These are phyloP conservation scores for Botryobasidium botryosum DNA, from an alignment of 768 basidiomycete genomes.

Conservation along the genomic window DNA sequence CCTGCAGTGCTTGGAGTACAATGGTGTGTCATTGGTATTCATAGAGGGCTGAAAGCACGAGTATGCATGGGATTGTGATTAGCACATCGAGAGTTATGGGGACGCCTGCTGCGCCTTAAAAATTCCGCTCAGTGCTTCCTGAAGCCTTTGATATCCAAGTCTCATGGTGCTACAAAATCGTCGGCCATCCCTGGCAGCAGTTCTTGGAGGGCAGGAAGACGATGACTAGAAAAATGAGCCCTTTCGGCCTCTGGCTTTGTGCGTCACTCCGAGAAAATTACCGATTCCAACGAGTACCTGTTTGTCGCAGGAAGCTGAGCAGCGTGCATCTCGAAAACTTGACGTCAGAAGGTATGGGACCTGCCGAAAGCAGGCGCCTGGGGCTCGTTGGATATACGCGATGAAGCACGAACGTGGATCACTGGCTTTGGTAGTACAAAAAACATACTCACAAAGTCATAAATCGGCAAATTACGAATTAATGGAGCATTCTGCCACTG, in stretches of 20 bases:
- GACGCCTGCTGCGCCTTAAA: constrained; percentile 26
- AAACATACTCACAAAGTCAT: too few species aligned
- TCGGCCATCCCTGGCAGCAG: constrained; percentile 59
- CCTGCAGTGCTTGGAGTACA: too few species aligned
- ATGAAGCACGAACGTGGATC: too few species aligned
- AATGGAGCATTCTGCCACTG: too few species aligned
- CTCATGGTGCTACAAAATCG: constrained; percentile 58
- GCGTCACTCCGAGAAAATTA: constrained; percentile 61
- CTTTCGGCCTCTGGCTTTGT: constrained; percentile 63
- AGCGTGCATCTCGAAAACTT: not conserved
- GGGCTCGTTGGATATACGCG: too few species aligned
- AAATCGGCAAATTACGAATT: too few species aligned
- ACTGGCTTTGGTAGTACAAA: too few species aligned
- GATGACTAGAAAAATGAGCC: constrained; percentile 57
- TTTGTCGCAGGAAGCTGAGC: not conserved
- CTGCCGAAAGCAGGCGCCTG: constrained; percentile 58
- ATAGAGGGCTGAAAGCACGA: too few species aligned
- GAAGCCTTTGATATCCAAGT: constrained; percentile 58
- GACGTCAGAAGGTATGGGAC: constrained; percentile 17
- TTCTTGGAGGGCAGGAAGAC: constrained; percentile 78
- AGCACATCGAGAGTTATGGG: too few species aligned
- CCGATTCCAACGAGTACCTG: constrained; percentile 86
- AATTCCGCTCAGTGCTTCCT: constrained; percentile 79
- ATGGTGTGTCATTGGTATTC: too few species aligned
- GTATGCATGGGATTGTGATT: too few species aligned